A percentile compares a stretch with the other conserved stretches of the same genome.
Conservation (phyloP, 78 protist genomes). For the Protostelium mycophagum region DNA sequence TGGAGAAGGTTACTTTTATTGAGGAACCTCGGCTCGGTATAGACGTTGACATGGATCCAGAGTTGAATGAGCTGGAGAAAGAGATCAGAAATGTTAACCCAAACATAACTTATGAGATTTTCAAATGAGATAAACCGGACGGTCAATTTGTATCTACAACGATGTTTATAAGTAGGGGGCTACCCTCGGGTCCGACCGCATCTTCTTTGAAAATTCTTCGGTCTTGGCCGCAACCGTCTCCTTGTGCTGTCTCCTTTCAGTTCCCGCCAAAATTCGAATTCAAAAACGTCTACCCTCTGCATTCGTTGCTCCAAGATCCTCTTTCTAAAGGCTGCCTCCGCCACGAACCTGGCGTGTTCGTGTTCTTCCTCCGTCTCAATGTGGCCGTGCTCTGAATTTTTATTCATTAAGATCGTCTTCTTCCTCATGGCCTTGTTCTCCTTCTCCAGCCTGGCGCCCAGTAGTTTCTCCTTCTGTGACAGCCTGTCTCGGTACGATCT, state of each 20-base stretch:
- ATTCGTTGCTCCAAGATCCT: neutral
- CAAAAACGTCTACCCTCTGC: neutral
- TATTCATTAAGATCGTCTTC: neutral
- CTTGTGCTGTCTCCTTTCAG: neutral
- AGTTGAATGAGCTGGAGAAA: no score
- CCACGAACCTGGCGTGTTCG: neutral
- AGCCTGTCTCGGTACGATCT: neutral
- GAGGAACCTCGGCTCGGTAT: no score
- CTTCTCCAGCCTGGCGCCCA: neutral
- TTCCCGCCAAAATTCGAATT: neutral
- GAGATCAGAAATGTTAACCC: no score
- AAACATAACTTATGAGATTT: no score
- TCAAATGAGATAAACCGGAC: no score
- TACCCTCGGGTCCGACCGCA: neutral
- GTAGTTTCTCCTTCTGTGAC: neutral
- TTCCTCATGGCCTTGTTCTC: neutral
- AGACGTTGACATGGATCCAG: no score
- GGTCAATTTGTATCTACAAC: no score
- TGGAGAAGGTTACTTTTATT: no score
- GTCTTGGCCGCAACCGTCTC: neutral
- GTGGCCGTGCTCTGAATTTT: neutral
- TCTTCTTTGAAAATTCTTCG: neutral
- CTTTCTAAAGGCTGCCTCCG: neutral
- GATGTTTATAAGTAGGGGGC: neutral
- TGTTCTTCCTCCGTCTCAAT: neutral